A percentile compares a stretch with the other conserved stretches of the same genome.
phyloP scores from a whole-genome alignment of 2,329 filamentous ascomycete genomes.

The Alternaria rosae region DNA sequence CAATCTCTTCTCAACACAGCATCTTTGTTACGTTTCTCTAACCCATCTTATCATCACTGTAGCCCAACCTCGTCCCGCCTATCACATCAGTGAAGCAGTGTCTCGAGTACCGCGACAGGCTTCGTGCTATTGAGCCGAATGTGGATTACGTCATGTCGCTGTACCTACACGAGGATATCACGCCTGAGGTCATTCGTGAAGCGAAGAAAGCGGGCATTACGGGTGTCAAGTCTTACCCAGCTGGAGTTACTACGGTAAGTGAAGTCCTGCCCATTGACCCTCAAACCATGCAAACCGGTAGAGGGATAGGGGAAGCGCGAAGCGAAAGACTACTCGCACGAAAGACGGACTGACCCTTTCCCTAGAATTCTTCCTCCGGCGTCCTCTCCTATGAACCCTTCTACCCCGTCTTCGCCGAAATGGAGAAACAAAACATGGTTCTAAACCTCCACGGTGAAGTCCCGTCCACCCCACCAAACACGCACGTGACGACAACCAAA shows the following conservation, averaged over 20 bases:
- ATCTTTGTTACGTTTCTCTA: background rate
- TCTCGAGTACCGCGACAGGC: conserved; percentile 54
- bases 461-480: conserved; percentile 58
- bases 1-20: background rate
- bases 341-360: accelerated
- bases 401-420: conserved; percentile 83
- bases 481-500: conserved; percentile 20
- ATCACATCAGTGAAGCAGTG: conserved; percentile 58
- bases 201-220: conserved; percentile 75
- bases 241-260: conserved; percentile 51
- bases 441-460: conserved; percentile 93
- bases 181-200: conserved; percentile 67
- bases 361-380: conserved; percentile 66
- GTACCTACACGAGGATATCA: conserved; percentile 59
- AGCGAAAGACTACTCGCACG: no score
- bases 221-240: conserved; percentile 75
- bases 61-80: conserved; percentile 61
- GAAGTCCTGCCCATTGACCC: background rate
- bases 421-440: conserved; percentile 84
- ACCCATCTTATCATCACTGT: background rate
- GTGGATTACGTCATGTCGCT: conserved; percentile 61
- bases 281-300: conserved; percentile 25
- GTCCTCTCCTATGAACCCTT: conserved; percentile 74
- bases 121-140: conserved; percentile 56
- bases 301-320: no score